These are phyloP conservation scores for Kurtzmaniella quercitrusa DNA, from an alignment of 1,139 yeast genomes.

Conservation along the genomic window DNA sequence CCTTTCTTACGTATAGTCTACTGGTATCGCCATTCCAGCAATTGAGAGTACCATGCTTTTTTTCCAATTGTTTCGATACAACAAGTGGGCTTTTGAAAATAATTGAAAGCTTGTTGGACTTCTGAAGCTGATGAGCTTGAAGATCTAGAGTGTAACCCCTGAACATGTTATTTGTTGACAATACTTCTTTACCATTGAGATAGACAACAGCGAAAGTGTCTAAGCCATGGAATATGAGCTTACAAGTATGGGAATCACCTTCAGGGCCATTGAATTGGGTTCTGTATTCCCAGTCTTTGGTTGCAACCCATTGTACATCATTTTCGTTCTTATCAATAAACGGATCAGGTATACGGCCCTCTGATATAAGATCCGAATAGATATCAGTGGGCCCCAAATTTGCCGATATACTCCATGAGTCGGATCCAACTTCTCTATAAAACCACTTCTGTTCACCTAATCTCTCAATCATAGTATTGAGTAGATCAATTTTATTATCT, in stretches of 20 bases:
- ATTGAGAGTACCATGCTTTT: conserved; percentile 15
- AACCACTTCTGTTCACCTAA: conserved; percentile 2
- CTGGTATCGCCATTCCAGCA: conserved; percentile 39
- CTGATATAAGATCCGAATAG: conserved; percentile 33
- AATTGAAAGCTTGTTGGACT: conserved; percentile 17
- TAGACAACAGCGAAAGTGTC: conserved; percentile 41
- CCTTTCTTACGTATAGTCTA: conserved; percentile 44
- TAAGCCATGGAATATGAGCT: conserved; percentile 38
- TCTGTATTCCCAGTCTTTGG: conserved; percentile 38
- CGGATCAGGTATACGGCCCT: conserved; percentile 40
- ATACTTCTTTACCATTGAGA: conserved; percentile 28
- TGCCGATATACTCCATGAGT: conserved; percentile 5
- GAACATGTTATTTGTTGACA: conserved; percentile 38
- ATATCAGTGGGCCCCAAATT: conserved; percentile 23
- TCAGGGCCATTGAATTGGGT: conserved; percentile 20
- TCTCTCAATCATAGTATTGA: not conserved
- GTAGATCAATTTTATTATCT: not conserved
- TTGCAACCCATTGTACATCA: conserved; percentile 45
- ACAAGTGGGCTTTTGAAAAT: conserved; percentile 20
- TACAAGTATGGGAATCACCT: conserved; percentile 13
- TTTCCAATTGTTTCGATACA: conserved; percentile 18
- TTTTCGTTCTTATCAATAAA: conserved; percentile 37
- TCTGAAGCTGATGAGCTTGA: conserved; percentile 11
- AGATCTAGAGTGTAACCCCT: conserved; percentile 15
- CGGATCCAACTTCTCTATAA: conserved; percentile 7